Base-by-base conservation (phyloP, 2,329 filamentous ascomycete genomes). In the Penicillium thymicola region DNA sequence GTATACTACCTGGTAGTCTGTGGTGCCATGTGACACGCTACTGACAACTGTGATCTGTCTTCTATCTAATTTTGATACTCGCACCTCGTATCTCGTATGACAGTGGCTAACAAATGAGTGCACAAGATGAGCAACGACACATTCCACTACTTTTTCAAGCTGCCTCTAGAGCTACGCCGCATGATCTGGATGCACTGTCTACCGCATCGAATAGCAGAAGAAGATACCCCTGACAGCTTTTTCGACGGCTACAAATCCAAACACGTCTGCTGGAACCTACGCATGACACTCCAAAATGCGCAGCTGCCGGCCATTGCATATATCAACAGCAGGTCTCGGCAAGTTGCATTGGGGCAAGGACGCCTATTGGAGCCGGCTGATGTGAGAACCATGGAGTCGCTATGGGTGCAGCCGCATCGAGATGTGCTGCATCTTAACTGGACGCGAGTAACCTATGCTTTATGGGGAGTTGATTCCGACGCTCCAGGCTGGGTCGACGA, bases 161-260 rank as follows among this genome's bases (percentile, higher is more conserved):
- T 47, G 13, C 45, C 45, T 36, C 13, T 14, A 18, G 45, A 47
- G 21, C 32, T 47, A 27, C 45, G 45, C 21, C 32, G 45, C 18
- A 27, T 47, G 7, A 47, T 47, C 32, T 47, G 14, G 44, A 47
- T n/a, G 32, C 45, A 37, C 21, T 37, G 45, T 4, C 21, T 47
- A 47, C 45, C 45, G 45, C 9, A 47, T 47, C 45, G 45, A 13
- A 47, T 47, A n/a, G 45, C 45, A 47, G 45, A 47, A 47, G 30
- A 47, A 37, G 45, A 47, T 9, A 10, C 2, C 30, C 45, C 45
- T 37, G 8, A 47, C 4, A 2, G 7, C 32, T 25, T 36, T 36
- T 27, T 47, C 21, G 32, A 47, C 28, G 32, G 32, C 32, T 11
- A 37, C 45, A 4, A 23, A 13, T 37, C 32, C n/a, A 37, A n/a